Evolutionary conservation across 768 basidiomycete species (phyloP), one percentile per base, ranked within the genome.

Genomic region (Fomitopsis serialis): DNA sequence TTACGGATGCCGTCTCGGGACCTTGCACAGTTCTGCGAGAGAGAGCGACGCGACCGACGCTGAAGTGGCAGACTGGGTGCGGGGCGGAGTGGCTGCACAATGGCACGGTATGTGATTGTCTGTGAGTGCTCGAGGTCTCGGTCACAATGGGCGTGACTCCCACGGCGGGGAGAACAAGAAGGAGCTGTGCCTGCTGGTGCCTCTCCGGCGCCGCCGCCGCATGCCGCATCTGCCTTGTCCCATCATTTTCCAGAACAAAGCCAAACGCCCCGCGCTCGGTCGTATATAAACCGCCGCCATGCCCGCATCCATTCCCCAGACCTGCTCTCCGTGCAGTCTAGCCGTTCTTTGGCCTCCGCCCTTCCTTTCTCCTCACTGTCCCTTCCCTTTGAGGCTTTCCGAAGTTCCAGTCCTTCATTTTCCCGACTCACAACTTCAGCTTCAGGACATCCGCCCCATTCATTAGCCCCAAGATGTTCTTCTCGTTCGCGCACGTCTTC

Each of bases 281-380:
- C n/a, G 25, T 49, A 49, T 49, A 49, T 49, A 49, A 49, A 40
- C 48, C n/a, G n/a, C 21, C 9, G n/a, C 24, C 21, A 22, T 24
- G 13, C 35, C 21, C 25, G n/a, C 6, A 19, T n/a, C 13, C 22
- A 3, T 49, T 49, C 48, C 48, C 35, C 48, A 49, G 48, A 49
- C 48, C 48, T 49, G 48, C 48, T 49, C 48, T 49, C 48, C 36
- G 19, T 35, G 48, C 46, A 29, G 46, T 49, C 48, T 29, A 25
- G 48, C 48, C 48, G 48, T 29, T 49, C 48, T 40, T 49, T 49
- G 35, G n/a, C 22, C 36, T n/a, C 44, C 11, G 44, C 44, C 27
- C 44, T 29, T 21, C 44, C 17, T 45, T 29, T 19, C 44, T 25
- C n/a, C 34, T 29, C 25, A 36, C 48, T 34, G 32, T 34, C 48